Evolutionary conservation across 2,329 filamentous ascomycete genomes (phyloP).

Genomic region (Boeremia lycopersici): DNA sequence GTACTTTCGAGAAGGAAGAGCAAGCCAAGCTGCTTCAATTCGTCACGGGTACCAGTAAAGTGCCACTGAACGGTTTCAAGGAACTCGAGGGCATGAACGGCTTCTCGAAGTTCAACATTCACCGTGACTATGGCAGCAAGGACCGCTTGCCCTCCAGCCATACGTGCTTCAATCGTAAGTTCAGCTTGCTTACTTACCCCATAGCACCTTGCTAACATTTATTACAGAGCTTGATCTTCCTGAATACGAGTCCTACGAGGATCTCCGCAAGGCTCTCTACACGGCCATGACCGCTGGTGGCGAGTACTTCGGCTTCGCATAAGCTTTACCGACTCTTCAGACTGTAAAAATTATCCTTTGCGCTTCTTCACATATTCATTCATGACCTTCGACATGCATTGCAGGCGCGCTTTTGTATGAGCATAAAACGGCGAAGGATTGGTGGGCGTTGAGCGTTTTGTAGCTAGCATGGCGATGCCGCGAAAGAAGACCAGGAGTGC

Average conservation of each 20-base stretch:
- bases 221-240: conserved; percentile 89
- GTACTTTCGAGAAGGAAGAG: conserved; percentile 98
- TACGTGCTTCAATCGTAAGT: conserved; percentile 99
- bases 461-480: background rate
- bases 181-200: background rate
- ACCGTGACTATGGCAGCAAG: conserved; percentile 96
- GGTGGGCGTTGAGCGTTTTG: conserved; percentile 8
- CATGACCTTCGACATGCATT: conserved; percentile 34
- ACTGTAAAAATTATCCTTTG: conserved; percentile 8
- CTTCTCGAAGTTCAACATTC: conserved; percentile 97
- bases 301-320: conserved; percentile 97
- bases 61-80: conserved; percentile 97
- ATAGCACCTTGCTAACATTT: conserved; percentile 42
- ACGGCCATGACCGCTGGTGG: conserved; percentile 98
- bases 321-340: conserved; percentile 41
- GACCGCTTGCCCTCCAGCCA: conserved; percentile 94
- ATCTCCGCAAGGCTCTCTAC: conserved; percentile 82
- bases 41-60: conserved; percentile 97
- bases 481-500: conserved; percentile 35
- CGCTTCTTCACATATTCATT: conserved; percentile 25
- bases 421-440: conserved; percentile 21
- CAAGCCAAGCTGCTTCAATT: conserved; percentile 96
- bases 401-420: conserved; percentile 36
- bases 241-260: conserved; percentile 96
- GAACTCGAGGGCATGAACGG: conserved; percentile 99